Conservation (phyloP, 495 filamentous ascomycete species). For the Acidomyces sp. region DNA sequence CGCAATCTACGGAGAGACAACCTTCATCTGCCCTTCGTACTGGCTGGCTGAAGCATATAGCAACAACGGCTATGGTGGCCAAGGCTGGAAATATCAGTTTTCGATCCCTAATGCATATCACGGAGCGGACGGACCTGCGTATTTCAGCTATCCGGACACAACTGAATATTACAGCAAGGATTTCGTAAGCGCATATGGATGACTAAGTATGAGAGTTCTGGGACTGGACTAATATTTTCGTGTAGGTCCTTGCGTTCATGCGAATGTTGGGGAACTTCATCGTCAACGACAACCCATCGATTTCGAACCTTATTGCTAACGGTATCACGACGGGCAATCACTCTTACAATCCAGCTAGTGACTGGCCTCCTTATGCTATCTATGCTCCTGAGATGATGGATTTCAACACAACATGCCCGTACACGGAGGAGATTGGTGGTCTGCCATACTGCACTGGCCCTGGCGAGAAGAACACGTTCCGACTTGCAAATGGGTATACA, state of each 20-base stretch:
- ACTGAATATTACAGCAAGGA: slow-evolving; percentile 5
- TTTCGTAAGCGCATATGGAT: background rate
- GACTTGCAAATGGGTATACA: slow-evolving; percentile 19
- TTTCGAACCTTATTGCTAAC: slow-evolving; percentile 34
- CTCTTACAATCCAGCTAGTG: background rate
- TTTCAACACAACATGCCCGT: slow-evolving; percentile 12
- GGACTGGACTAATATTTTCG: background rate
- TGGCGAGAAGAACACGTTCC: slow-evolving; percentile 6
- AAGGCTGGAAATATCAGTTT: slow-evolving; percentile 48
- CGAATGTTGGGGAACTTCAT: slow-evolving; percentile 45
- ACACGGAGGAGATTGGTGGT: background rate
- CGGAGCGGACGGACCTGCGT: slow-evolving; percentile 37
- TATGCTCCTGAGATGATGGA: slow-evolving; percentile 5
- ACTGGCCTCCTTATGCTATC: slow-evolving; percentile 8
- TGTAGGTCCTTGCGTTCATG: slow-evolving; percentile 9
- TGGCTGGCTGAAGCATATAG: slow-evolving; percentile 50
- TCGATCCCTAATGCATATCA: slow-evolving; percentile 39
- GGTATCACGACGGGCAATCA: slow-evolving; percentile 3
- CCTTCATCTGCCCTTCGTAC: slow-evolving; percentile 48
- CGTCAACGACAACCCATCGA: slow-evolving; percentile 37
- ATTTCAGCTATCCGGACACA: slow-evolving; percentile 32
- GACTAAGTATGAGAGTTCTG: background rate
- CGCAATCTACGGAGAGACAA: slow-evolving; percentile 44
- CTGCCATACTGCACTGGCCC: background rate
- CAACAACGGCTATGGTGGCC: slow-evolving; percentile 16